Evolutionary conservation across 169 alveolate species (phyloP).

Genomic region (Plasmodium inui): DNA sequence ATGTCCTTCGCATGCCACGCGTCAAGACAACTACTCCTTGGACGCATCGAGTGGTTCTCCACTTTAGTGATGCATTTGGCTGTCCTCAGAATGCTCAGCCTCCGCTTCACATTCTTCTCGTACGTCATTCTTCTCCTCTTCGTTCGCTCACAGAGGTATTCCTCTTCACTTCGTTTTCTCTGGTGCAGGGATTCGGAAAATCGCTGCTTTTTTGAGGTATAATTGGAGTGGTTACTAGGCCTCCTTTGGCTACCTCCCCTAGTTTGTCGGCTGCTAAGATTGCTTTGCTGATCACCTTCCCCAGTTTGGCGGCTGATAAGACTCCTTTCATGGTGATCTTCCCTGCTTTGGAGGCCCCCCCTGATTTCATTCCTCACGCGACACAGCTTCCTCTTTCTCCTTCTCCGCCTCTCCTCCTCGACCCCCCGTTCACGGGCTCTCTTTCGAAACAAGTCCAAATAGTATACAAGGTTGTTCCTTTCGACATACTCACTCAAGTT

Average conservation of each 20-base stretch:
- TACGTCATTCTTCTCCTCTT: slow-evolving; percentile 19
- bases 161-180: not conserved
- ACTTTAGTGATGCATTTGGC: slow-evolving; percentile 10
- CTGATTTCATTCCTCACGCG: not conserved
- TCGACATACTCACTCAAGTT: slow-evolving; percentile 27
- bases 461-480: slow-evolving; percentile 26
- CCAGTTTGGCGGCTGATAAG: too few relatives aligned
- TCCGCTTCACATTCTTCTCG: slow-evolving; percentile 28
- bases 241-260: too few relatives aligned
- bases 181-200: slow-evolving; percentile 24
- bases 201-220: slow-evolving; percentile 9
- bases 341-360: not conserved
- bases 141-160: not conserved
- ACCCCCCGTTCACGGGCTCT: not conserved
- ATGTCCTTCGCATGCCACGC: not conserved
- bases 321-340: not conserved
- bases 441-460: slow-evolving; percentile 29
- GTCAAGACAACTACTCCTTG: not conserved
- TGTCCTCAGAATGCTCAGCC: slow-evolving; percentile 52
- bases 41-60: not conserved
- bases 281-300: too few relatives aligned
- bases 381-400: not conserved
- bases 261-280: too few relatives aligned
- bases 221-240: not conserved
- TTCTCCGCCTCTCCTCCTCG: not conserved